A percentile compares a stretch with the other conserved stretches of the same genome.
Conservation (phyloP, 2,329 filamentous ascomycete species). For the Aspergillus spinulosporus region DNA sequence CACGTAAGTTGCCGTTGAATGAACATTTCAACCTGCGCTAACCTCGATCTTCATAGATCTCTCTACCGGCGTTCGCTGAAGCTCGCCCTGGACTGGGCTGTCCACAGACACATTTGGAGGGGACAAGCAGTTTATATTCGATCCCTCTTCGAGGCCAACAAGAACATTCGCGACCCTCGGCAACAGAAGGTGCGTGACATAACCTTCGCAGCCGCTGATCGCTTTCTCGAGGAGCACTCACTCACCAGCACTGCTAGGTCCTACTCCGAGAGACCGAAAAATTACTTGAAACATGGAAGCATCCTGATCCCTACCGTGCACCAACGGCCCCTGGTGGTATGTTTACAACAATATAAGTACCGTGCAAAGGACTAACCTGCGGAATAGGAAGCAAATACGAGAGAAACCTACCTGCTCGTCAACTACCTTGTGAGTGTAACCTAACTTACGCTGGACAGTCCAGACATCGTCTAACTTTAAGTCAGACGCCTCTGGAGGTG, state of each 20-base stretch:
- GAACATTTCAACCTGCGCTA: slow-evolving; percentile 9
- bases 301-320: slow-evolving; percentile 87
- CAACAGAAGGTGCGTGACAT: slow-evolving; percentile 69
- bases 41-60: slow-evolving; percentile 47
- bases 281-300: slow-evolving; percentile 90
- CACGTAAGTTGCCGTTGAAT: slow-evolving; percentile 34
- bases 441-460: neutral
- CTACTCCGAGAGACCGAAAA: slow-evolving; percentile 86
- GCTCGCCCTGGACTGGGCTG: slow-evolving; percentile 91
- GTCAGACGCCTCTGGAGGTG: slow-evolving; percentile 17
- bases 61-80: slow-evolving; percentile 93
- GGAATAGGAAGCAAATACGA: slow-evolving; percentile 86
- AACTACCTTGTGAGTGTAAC: slow-evolving; percentile 71
- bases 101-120: slow-evolving; percentile 89
- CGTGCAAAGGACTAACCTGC: slow-evolving; percentile 19
- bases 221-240: neutral
- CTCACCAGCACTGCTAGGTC: slow-evolving; percentile 55
- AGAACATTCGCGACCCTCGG: slow-evolving; percentile 76
- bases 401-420: slow-evolving; percentile 80
- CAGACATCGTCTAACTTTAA: slow-evolving; percentile 5
- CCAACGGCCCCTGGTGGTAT: slow-evolving; percentile 92
- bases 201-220: slow-evolving; percentile 24
- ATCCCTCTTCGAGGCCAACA: slow-evolving; percentile 92
- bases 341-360: slow-evolving; percentile 26
- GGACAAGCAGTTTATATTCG: slow-evolving; percentile 96